Conservation (phyloP, 345 rosid species). For the Nephelium lappaceum region DNA sequence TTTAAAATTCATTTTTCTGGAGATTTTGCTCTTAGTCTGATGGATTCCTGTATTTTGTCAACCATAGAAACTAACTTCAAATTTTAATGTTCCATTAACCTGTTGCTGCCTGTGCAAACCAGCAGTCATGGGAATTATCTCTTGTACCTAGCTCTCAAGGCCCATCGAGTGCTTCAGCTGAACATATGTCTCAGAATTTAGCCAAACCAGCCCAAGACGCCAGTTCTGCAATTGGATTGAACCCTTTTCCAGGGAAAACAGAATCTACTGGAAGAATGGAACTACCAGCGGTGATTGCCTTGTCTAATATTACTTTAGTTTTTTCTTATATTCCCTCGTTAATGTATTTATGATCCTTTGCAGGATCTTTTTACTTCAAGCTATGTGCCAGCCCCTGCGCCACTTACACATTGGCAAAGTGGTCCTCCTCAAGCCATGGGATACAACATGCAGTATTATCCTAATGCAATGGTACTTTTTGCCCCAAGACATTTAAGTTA, state of each 20-base stretch:
- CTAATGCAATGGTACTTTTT: constrained; percentile 50
- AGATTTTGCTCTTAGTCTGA: neutral
- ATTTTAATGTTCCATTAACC: neutral
- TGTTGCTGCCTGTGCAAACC: constrained; percentile 12
- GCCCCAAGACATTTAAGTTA: constrained; percentile 8
- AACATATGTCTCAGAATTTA: constrained; percentile 34
- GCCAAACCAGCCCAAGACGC: constrained; percentile 31
- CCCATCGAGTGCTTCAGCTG: constrained; percentile 29
- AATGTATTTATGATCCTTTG: constrained; percentile 23
- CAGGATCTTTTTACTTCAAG: constrained; percentile 77
- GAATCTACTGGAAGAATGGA: constrained; percentile 52
- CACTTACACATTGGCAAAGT: constrained; percentile 52
- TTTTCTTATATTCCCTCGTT: constrained; percentile 18
- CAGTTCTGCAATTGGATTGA: constrained; percentile 31
- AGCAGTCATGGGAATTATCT: constrained; percentile 33
- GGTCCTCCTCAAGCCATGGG: constrained; percentile 50
- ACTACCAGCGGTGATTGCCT: constrained; percentile 64
- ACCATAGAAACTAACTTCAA: neutral
- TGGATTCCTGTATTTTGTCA: neutral
- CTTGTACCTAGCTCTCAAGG: constrained; percentile 32
- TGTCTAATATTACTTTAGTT: neutral
- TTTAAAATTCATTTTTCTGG: neutral
- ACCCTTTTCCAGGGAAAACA: constrained; percentile 36
- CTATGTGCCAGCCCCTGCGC: constrained; percentile 41
- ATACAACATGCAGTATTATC: constrained; percentile 55